Evolutionary conservation across 2,329 filamentous ascomycete species (phyloP).

Genomic region (Thermoascus crustaceus): DNA sequence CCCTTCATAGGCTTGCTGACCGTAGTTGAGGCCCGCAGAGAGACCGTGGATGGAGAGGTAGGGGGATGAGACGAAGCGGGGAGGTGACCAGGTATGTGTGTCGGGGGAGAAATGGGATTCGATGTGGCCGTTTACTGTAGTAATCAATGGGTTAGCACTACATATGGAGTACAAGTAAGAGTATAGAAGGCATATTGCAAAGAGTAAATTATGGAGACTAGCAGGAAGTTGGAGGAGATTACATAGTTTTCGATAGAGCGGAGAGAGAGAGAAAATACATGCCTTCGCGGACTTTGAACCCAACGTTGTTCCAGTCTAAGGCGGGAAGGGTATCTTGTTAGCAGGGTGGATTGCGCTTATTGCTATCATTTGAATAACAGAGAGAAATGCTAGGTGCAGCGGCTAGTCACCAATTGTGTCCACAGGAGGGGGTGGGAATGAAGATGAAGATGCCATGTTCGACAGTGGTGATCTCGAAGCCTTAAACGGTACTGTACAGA

Average conservation of each 20-base stretch:
- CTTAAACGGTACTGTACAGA: too few species aligned
- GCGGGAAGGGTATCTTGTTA: constrained; percentile 3
- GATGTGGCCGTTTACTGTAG: constrained; percentile 93
- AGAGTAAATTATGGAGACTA: too few species aligned
- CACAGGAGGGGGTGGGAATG: constrained; percentile 26
- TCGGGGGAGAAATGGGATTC: constrained; percentile 76
- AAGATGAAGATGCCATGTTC: too few species aligned
- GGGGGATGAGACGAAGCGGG: constrained; percentile 72
- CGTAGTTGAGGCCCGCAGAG: constrained; percentile 92
- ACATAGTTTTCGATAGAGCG: neutral
- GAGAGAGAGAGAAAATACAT: constrained; percentile 16
- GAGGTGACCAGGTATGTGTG: constrained; percentile 64
- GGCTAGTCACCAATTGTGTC: constrained; percentile 16
- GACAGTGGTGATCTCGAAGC: too few species aligned
- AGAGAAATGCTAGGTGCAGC: neutral
- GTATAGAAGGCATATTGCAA: too few species aligned
- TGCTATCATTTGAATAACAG: neutral
- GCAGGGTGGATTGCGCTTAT: constrained; percentile 1
- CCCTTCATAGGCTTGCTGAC: constrained; percentile 96
- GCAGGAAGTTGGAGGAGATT: neutral
- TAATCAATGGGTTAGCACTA: too few species aligned
- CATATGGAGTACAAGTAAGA: too few species aligned
- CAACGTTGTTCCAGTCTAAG: constrained; percentile 81
- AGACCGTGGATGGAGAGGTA: constrained; percentile 88
- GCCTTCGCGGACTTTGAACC: constrained; percentile 89